Evolutionary conservation across 2,329 filamentous ascomycete species (phyloP).

Genomic region (Cercospora nicotianae): DNA sequence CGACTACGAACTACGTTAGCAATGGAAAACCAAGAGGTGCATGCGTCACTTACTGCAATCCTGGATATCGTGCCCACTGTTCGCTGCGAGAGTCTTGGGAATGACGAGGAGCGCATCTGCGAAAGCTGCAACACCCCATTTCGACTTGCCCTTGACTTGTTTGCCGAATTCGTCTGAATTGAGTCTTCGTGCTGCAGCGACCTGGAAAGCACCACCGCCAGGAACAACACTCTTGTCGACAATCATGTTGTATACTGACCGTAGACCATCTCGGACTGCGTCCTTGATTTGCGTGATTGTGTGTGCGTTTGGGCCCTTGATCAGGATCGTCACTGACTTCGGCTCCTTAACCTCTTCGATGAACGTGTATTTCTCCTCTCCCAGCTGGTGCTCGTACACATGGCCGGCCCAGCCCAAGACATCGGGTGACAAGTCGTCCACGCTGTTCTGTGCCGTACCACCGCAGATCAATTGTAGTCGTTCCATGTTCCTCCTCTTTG

Average conservation of each 20-base stretch:
- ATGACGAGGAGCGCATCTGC: constrained; percentile 93
- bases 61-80: constrained; percentile 94
- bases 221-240: constrained; percentile 96
- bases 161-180: constrained; percentile 83
- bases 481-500: constrained; percentile 99
- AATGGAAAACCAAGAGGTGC: constrained; percentile 8
- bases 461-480: constrained; percentile 92
- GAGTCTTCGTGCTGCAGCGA: constrained; percentile 84
- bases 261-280: constrained; percentile 88
- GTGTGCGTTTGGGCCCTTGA: constrained; percentile 96
- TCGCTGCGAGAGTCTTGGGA: constrained; percentile 94
- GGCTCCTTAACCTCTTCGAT: constrained; percentile 98
- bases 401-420: constrained; percentile 92
- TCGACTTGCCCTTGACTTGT: constrained; percentile 95
- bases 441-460: constrained; percentile 89
- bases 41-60: constrained; percentile 71
- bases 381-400: constrained; percentile 95
- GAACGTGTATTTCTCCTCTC: constrained; percentile 99
- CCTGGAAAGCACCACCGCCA: constrained; percentile 91
- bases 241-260: constrained; percentile 99
- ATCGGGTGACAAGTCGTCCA: constrained; percentile 85
- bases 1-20: constrained; percentile 58
- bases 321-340: constrained; percentile 94
- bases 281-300: constrained; percentile 97
- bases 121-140: constrained; percentile 93